These are phyloP conservation scores for Saccharomycopsis fodiens DNA, from an alignment of 805 yeast genomes.

Conservation along the genomic window DNA sequence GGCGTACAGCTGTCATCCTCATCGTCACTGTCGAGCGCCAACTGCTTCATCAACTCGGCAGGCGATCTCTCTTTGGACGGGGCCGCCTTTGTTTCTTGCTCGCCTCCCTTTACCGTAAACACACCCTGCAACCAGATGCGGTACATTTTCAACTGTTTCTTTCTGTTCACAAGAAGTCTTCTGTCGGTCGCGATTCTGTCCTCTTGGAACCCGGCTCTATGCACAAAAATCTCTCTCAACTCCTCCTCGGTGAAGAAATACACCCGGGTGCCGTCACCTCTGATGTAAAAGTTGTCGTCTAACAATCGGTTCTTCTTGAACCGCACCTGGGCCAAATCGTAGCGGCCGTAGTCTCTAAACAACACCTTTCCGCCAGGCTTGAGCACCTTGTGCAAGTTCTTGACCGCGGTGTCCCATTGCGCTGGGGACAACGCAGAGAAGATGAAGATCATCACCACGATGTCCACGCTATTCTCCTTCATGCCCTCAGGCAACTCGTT, in stretches of 20 bases:
- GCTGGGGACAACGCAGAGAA: slow-evolving; percentile 86
- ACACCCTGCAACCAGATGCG: slow-evolving; percentile 96
- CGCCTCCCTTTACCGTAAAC: too few species aligned
- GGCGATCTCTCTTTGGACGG: slow-evolving; percentile 25
- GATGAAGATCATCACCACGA: slow-evolving; percentile 91
- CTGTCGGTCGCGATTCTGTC: slow-evolving; percentile 82
- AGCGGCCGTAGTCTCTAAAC: slow-evolving; percentile 92
- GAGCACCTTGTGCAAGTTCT: slow-evolving; percentile 59
- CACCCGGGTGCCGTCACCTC: slow-evolving; percentile 98
- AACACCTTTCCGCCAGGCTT: slow-evolving; percentile 91
- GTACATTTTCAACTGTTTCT: slow-evolving; percentile 90
- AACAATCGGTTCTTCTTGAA: slow-evolving; percentile 81
- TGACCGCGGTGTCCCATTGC: slow-evolving; percentile 81
- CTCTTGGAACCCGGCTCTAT: slow-evolving; percentile 48
- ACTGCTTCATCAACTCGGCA: slow-evolving; percentile 14
- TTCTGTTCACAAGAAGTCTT: slow-evolving; percentile 83
- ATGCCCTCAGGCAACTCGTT: slow-evolving; percentile 77
- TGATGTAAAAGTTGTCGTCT: slow-evolving; percentile 88
- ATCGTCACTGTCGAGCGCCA: slow-evolving; percentile 14
- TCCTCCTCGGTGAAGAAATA: slow-evolving; percentile 96
- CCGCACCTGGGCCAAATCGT: slow-evolving; percentile 91
- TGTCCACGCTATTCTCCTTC: slow-evolving; percentile 74
- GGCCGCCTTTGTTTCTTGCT: too few species aligned
- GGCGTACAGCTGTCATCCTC: slow-evolving; percentile 20
- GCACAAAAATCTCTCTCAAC: slow-evolving; percentile 61